Percentiles rank a stretch among this genome's conserved stretches.
Evolutionary conservation across 345 rosid species (phyloP).

Genomic region (Sapria himalayana): DNA sequence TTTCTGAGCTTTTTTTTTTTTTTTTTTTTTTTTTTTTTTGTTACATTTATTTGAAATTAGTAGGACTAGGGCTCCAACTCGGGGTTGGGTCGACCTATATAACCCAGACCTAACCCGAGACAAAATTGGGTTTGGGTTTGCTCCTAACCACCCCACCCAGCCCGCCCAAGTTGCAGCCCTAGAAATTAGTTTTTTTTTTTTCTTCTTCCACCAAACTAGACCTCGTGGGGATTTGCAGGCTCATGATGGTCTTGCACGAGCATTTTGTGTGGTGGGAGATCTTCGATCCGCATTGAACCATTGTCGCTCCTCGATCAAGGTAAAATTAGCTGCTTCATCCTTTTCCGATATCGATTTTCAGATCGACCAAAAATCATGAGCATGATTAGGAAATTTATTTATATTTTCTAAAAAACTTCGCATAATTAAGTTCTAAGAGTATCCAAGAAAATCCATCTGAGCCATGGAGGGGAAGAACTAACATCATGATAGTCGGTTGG

Average conservation of each 20-base stretch:
- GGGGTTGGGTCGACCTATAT: neutral
- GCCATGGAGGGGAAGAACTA: too few species aligned
- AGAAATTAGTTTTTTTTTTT: too few species aligned
- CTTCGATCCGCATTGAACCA: conserved; percentile 28
- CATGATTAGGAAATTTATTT: conserved; percentile 1
- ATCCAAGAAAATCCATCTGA: too few species aligned
- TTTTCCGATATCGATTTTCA: neutral
- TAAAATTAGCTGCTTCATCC: conserved; percentile 5
- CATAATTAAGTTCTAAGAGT: too few species aligned
- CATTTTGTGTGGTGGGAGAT: conserved; percentile 40
- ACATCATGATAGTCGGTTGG: too few species aligned
- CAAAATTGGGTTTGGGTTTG: too few species aligned
- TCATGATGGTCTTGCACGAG: conserved; percentile 55
- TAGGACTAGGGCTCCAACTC: too few species aligned
- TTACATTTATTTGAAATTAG: too few species aligned
- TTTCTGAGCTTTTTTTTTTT: neutral
- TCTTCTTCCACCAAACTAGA: neutral
- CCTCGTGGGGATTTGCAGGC: conserved; percentile 20
- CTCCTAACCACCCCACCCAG: too few species aligned
- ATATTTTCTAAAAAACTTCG: too few species aligned
- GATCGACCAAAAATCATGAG: neutral
- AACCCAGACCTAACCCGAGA: neutral
- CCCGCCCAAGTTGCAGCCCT: too few species aligned
- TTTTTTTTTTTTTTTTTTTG: neutral
- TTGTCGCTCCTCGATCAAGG: conserved; percentile 52